Conservation (phyloP, 1,284 basidiomycete genomes). For the Peniophora sp. region DNA sequence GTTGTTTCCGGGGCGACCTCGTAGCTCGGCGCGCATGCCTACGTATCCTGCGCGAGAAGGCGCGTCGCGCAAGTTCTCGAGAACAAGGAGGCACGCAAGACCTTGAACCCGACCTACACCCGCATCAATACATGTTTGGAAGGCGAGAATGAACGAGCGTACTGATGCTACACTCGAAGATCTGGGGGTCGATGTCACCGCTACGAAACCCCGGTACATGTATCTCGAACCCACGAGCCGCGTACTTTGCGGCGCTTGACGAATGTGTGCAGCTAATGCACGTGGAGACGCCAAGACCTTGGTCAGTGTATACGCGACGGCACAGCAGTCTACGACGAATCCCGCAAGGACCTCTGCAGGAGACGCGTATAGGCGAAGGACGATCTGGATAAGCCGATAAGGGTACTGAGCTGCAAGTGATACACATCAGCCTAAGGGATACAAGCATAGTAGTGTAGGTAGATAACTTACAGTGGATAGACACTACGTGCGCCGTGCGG, state of each 20-base stretch:
- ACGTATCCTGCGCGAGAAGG: slow-evolving; percentile 37
- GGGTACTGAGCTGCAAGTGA: slow-evolving; percentile 1
- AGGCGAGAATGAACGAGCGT: background rate
- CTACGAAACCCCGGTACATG: slow-evolving; percentile 43
- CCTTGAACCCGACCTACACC: slow-evolving; percentile 28
- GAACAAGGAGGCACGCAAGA: slow-evolving; percentile 48
- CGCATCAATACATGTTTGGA: background rate
- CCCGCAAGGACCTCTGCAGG: slow-evolving; percentile 56
- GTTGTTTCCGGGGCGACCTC: slow-evolving; percentile 31
- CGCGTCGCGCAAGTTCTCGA: slow-evolving; percentile 42
- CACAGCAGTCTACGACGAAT: slow-evolving; percentile 55
- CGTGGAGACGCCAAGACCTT: slow-evolving; percentile 52
- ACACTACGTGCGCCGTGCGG: slow-evolving; percentile 53
- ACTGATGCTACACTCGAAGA: slow-evolving; percentile 12
- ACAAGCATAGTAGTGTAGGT: too few relatives aligned
- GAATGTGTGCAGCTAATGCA: slow-evolving; percentile 48
- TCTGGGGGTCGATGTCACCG: slow-evolving; percentile 47
- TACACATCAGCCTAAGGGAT: too few relatives aligned
- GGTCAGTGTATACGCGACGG: slow-evolving; percentile 46
- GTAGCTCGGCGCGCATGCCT: slow-evolving; percentile 34
- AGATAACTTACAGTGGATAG: slow-evolving; percentile 49
- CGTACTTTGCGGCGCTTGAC: slow-evolving; percentile 51
- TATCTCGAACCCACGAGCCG: slow-evolving; percentile 44
- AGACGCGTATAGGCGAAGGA: slow-evolving; percentile 45
- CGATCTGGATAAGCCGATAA: slow-evolving; percentile 46